phyloP scores from a whole-genome alignment of 2,329 filamentous ascomycete genomes.

The Colletotrichum karsti region DNA sequence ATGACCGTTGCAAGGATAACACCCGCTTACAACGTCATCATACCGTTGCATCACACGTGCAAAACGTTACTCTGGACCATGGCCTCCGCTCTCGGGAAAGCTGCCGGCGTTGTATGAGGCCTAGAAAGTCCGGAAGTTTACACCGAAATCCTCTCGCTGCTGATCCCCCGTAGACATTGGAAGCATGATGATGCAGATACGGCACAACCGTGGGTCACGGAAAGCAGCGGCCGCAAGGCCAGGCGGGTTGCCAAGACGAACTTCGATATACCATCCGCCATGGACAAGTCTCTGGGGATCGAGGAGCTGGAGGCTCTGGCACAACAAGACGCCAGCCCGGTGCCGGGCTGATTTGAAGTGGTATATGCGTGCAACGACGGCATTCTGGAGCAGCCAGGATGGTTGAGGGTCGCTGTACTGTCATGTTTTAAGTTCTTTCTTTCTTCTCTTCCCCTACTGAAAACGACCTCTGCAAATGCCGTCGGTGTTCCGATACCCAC shows the following conservation, averaged over 20 bases:
- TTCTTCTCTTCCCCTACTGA: too few species aligned
- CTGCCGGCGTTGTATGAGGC: background rate
- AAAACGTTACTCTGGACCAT: background rate
- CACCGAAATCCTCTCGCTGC: background rate
- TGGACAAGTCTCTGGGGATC: background rate
- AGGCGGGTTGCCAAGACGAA: background rate
- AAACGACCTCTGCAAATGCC: too few species aligned
- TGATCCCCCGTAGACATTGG: background rate
- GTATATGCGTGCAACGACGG: background rate
- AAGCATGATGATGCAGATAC: background rate
- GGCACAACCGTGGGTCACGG: background rate
- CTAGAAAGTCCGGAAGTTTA: background rate
- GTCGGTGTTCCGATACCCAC: too few species aligned
- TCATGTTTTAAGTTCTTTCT: too few species aligned
- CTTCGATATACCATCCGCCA: background rate
- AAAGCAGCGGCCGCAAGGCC: background rate
- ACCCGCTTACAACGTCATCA: background rate
- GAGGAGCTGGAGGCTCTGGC: background rate
- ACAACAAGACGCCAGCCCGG: background rate
- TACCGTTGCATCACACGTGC: background rate
- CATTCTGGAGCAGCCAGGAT: background rate
- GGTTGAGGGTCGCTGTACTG: too few species aligned
- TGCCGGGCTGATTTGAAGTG: background rate
- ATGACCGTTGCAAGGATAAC: background rate
- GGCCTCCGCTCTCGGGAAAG: background rate